Evolutionary conservation across 257 asterid species (phyloP), one percentile per base, ranked within the genome.

Genomic region (Galeopsis tetrahit): DNA sequence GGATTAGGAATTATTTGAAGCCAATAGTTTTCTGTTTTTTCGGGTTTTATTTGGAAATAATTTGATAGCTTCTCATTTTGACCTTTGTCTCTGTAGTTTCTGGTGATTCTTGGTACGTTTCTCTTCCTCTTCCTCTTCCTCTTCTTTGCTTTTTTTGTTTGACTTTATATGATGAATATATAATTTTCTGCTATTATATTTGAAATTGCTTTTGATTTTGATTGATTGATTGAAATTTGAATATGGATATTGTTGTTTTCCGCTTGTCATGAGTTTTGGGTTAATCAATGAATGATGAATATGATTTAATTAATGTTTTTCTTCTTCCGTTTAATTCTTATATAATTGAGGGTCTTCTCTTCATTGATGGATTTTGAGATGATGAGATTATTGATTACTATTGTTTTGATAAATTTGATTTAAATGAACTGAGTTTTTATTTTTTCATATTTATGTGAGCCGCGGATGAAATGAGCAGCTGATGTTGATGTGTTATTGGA

Each of bases 31-130:
- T 64, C 51, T 42, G 36, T 11, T 55, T 70, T 77, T 80, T 66
- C 51, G 75, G 75, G 66, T 73, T 59, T 40, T 66, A 60, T 66
- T 57, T 62, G 65, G 68, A 28, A 49, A 57, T 39, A 73, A 61
- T 63, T 70, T 60, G 53, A 3, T 58, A 68, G 81, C 70, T 77
- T 66, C 55, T 57, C 80, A 42, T 57, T 79, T 80, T 68, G 79
- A 79, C 82, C 72, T 76, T 58, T 79, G 72, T 70, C 78, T 77
- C 79, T 74, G 69, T 69, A 71, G 77, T 80, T 75, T 77, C 82
- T 74, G 82, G 82, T 83, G 75, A 71, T 74, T 83, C 77, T 72
- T 72, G 87, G 85, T 83, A 70, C 14, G 79, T 0, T 70, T 65
- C 10, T 42, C 48, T 32, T n/a, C 66, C 15, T 6, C 10, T 60